phyloP scores from a whole-genome alignment of 371 early-diverging fungal species.

The Saksenaea vasiformis region DNA sequence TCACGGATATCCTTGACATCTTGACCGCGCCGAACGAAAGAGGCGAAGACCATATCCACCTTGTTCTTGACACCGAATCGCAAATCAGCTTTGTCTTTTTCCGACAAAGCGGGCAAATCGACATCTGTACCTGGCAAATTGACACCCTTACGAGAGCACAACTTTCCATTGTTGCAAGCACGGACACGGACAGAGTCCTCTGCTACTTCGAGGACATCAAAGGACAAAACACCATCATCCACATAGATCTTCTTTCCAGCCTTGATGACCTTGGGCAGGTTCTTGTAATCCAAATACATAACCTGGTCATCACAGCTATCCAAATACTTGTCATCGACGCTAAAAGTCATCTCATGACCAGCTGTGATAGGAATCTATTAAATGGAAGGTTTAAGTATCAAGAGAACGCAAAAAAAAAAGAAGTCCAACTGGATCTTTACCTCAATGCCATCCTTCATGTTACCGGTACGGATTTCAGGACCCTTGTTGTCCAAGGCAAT shows the following conservation, averaged over 20 bases:
- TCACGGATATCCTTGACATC: constrained; percentile 86
- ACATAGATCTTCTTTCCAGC: constrained; percentile 86
- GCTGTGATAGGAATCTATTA: constrained; percentile 59
- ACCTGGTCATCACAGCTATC: constrained; percentile 68
- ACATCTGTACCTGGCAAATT: constrained; percentile 88
- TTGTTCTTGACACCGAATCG: constrained; percentile 91
- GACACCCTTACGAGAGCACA: constrained; percentile 85
- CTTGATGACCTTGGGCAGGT: constrained; percentile 78
- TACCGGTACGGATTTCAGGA: constrained; percentile 84
- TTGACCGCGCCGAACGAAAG: constrained; percentile 91
- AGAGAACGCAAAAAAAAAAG: not conserved
- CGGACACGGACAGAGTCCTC: constrained; percentile 69
- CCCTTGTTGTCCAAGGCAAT: constrained; percentile 90
- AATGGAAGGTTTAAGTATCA: not conserved
- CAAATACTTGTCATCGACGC: constrained; percentile 72
- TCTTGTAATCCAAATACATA: constrained; percentile 88
- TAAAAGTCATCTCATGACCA: constrained; percentile 86
- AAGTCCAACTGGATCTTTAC: constrained; percentile 16
- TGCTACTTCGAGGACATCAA: constrained; percentile 71
- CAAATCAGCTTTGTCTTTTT: constrained; percentile 92
- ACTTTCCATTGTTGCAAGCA: constrained; percentile 75
- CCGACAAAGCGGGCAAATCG: constrained; percentile 91
- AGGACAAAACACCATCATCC: constrained; percentile 85
- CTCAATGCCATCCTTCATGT: constrained; percentile 66
- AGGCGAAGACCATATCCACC: constrained; percentile 97